Conservation (phyloP, 106 monocot genomes). For the Allium fistulosum region DNA sequence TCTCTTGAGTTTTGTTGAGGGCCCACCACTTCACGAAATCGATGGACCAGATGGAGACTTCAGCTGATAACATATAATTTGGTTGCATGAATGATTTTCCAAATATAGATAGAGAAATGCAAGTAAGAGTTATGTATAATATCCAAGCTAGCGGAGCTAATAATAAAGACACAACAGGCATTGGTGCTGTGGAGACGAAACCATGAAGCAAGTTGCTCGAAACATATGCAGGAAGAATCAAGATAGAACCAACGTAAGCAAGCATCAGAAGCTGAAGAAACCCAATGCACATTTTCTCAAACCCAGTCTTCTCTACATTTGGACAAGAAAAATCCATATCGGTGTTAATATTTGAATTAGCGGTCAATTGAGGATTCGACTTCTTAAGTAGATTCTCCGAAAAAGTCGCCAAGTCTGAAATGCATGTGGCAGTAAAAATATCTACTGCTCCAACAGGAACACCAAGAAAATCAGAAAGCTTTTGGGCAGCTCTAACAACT, state of each 20-base stretch:
- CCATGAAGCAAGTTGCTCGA: slow-evolving; percentile 11
- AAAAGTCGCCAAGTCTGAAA: slow-evolving; percentile 41
- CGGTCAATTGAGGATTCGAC: slow-evolving; percentile 15
- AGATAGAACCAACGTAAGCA: slow-evolving; percentile 16
- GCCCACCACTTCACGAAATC: slow-evolving; percentile 54
- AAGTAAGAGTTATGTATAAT: slow-evolving; percentile 20
- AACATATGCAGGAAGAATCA: slow-evolving; percentile 37
- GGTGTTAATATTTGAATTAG: slow-evolving; percentile 3
- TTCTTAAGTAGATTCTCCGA: slow-evolving; percentile 27
- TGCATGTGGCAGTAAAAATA: slow-evolving; percentile 45
- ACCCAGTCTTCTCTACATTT: slow-evolving; percentile 2
- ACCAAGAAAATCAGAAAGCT: slow-evolving; percentile 51
- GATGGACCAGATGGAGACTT: slow-evolving; percentile 36
- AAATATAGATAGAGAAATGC: slow-evolving; percentile 26
- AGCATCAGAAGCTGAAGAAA: slow-evolving; percentile 26
- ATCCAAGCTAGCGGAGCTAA: slow-evolving; percentile 46
- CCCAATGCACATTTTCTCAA: slow-evolving; percentile 16
- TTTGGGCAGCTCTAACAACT: slow-evolving; percentile 49
- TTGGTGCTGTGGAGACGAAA: slow-evolving; percentile 8
- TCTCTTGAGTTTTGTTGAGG: slow-evolving; percentile 32
- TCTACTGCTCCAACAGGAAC: slow-evolving; percentile 48
- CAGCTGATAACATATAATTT: slow-evolving; percentile 32
- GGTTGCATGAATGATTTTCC: slow-evolving; percentile 37
- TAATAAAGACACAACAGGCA: slow-evolving; percentile 14
- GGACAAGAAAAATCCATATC: slow-evolving; percentile 3